Evolutionary conservation across 2,329 filamentous ascomycete species (phyloP).

Genomic region (Trichoderma citrinoviride): DNA sequence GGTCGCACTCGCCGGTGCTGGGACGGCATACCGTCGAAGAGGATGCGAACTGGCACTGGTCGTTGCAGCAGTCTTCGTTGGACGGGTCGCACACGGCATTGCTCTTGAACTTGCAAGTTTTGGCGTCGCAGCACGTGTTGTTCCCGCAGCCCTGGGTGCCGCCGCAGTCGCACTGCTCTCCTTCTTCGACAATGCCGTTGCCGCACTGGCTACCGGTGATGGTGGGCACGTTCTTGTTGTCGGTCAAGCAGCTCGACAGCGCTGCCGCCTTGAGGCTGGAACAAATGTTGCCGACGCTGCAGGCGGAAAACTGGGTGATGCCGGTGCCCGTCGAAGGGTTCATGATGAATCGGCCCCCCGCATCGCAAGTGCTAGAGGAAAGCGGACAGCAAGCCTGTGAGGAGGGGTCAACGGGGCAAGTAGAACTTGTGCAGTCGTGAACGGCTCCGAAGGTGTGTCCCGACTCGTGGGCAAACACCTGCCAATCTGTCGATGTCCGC

Average conservation of each 20-base stretch:
- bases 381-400: slow-evolving; percentile 75
- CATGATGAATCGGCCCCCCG: slow-evolving; percentile 83
- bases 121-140: slow-evolving; percentile 80
- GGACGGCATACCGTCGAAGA: slow-evolving; percentile 73
- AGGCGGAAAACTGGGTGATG: slow-evolving; percentile 80
- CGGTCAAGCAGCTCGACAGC: slow-evolving; percentile 72
- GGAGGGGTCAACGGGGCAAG: slow-evolving; percentile 62
- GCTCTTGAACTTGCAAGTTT: slow-evolving; percentile 78
- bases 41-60: slow-evolving; percentile 63
- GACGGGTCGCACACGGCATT: slow-evolving; percentile 74
- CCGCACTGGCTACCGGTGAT: slow-evolving; percentile 85
- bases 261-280: slow-evolving; percentile 77
- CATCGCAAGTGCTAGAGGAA: slow-evolving; percentile 65
- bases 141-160: slow-evolving; percentile 66
- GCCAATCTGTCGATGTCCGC: slow-evolving; percentile 81
- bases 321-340: slow-evolving; percentile 78
- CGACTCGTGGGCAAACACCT: slow-evolving; percentile 90
- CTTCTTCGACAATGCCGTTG: slow-evolving; percentile 92
- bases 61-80: slow-evolving; percentile 79
- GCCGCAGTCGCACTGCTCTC: slow-evolving; percentile 95
- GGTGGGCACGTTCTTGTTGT: slow-evolving; percentile 79
- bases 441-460: slow-evolving; percentile 95
- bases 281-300: slow-evolving; percentile 91
- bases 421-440: slow-evolving; percentile 76
- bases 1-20: slow-evolving; percentile 79